phyloP scores from a whole-genome alignment of 345 rosid species.

The Salix suchowensis region DNA sequence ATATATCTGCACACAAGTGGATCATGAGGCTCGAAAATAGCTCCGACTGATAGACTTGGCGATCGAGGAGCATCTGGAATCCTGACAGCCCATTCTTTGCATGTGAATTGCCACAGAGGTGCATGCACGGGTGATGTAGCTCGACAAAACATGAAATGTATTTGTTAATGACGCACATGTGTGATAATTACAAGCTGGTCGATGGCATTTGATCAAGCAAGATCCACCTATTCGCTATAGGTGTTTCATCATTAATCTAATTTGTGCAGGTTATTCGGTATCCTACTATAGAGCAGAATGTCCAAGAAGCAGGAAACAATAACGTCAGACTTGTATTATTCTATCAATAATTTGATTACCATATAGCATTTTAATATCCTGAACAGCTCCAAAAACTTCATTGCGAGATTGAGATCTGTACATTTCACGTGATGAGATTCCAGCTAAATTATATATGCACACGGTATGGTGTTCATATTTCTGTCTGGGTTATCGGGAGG shows the following conservation, averaged over 20 bases:
- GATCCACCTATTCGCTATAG: background rate
- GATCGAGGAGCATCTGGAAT: background rate
- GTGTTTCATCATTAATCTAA: background rate
- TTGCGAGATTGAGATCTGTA: background rate
- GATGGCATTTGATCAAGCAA: background rate
- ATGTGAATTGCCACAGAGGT: background rate
- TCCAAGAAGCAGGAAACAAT: background rate
- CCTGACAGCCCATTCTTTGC: background rate
- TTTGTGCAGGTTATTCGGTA: background rate
- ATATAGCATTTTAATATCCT: background rate
- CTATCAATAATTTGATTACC: background rate
- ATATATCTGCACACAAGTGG: background rate
- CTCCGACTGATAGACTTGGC: background rate
- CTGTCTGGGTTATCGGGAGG: background rate
- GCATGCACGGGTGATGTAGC: background rate
- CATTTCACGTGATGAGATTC: background rate
- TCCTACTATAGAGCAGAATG: background rate
- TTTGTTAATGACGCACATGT: background rate
- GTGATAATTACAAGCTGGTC: background rate
- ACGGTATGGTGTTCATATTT: background rate
- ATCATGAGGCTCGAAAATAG: background rate
- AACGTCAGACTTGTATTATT: background rate
- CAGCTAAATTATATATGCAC: background rate
- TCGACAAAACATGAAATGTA: background rate
- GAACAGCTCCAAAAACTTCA: background rate